Evolutionary conservation across 2,329 filamentous ascomycete genomes (phyloP), one percentile per base, ranked within the genome.

Genomic region (Pseudogymnoascus sp.): DNA sequence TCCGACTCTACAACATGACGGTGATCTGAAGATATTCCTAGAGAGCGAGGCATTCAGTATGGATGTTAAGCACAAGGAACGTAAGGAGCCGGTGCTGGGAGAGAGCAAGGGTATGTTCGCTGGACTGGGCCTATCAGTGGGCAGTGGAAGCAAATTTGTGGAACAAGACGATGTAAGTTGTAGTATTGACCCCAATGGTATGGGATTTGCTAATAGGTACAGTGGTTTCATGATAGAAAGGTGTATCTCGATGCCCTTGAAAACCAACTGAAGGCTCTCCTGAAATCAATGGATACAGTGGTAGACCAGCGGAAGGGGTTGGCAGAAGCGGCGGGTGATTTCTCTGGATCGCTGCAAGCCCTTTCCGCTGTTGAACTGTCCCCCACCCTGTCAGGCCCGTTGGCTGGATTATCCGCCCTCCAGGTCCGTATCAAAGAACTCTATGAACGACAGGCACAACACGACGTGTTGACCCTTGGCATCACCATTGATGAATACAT

Each of bases 401-500:
- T 99, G 5, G 93, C 96, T 69, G 91, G 91, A 18, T 83, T 99
- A 8, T 96, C 93, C 2, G 92, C 97, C 69, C 82, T 99, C 2
- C 94, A 99, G 75, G 82, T 96, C 65, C 92, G 93, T 38, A 96
- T 99, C 68, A 87, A 89, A 64, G 94, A 99, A 71, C 85, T 99
- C 1, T 97, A 99, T 73, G 92, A 97, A 70, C 89, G 94, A 21
- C 94, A 99, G 76, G 94, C 94, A 10, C 92, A 97, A 77, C 94
- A 99, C 75, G 94, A 99, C 73, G 88, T 97, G 33, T 82, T 99
- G 61, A 99, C 94, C 0, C 86, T 99, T 67, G 94, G 94, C 38
- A 97, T 97, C 72, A 96, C 96, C 47, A 92, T 99, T 66, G 94
- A 99, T 68, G 94, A 99, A 77, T 99, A 99, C 76, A 95, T 99